These are phyloP conservation scores for Chenopodium suecicum DNA, from an alignment of 148 eudicot genomes.

Conservation along the genomic window DNA sequence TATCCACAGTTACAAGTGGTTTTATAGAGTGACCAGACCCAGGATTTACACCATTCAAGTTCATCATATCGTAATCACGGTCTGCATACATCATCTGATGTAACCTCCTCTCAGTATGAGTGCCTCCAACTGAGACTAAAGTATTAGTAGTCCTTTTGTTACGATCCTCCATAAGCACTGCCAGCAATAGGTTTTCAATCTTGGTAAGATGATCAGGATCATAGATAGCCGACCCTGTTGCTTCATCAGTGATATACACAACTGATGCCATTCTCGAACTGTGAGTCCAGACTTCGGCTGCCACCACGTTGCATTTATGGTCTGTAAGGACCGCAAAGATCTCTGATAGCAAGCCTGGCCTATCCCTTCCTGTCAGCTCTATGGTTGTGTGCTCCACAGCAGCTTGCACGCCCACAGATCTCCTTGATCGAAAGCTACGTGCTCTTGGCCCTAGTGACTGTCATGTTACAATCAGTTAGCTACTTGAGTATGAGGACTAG, in stretches of 20 bases:
- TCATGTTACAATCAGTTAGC: slow-evolving; percentile 4
- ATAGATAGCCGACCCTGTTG: slow-evolving; percentile 54
- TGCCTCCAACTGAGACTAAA: slow-evolving; percentile 60
- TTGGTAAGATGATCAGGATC: slow-evolving; percentile 56
- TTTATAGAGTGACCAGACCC: slow-evolving; percentile 36
- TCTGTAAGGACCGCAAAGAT: slow-evolving; percentile 76
- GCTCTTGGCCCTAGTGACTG: slow-evolving; percentile 87
- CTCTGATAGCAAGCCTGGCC: slow-evolving; percentile 90
- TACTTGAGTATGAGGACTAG: not conserved
- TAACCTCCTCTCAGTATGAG: slow-evolving; percentile 78
- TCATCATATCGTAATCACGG: slow-evolving; percentile 66
- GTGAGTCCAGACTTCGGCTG: slow-evolving; percentile 95
- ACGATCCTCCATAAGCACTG: slow-evolving; percentile 63
- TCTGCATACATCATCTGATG: slow-evolving; percentile 96
- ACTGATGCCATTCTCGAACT: slow-evolving; percentile 89
- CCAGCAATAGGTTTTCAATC: slow-evolving; percentile 70
- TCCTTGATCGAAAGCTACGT: slow-evolving; percentile 66
- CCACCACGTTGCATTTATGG: slow-evolving; percentile 75
- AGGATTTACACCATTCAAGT: slow-evolving; percentile 14
- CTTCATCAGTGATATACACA: slow-evolving; percentile 69
- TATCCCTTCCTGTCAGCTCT: slow-evolving; percentile 78
- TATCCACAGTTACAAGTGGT: slow-evolving; percentile 60
- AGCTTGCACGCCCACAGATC: slow-evolving; percentile 69
- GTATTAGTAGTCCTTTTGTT: slow-evolving; percentile 70
- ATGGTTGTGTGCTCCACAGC: slow-evolving; percentile 67